A percentile compares a stretch with the other conserved stretches of the same genome.
phyloP scores from a whole-genome alignment of 805 yeast genomes.

The Geotrichum ghanense region DNA sequence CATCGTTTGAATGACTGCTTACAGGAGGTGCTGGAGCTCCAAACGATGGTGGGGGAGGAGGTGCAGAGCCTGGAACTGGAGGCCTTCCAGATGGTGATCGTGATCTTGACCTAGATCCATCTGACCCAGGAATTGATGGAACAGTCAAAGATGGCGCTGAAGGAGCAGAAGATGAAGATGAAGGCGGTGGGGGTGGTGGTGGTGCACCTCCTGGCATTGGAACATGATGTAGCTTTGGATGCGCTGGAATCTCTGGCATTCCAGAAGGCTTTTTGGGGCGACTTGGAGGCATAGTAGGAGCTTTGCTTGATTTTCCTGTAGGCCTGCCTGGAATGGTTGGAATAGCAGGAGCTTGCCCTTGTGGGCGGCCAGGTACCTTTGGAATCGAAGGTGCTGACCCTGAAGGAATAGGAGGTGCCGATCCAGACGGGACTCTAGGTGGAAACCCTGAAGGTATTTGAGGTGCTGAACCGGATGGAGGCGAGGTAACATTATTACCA shows the following conservation, averaged over 20 bases:
- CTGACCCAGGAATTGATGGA: slow-evolving; percentile 7
- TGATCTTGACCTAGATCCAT: slow-evolving; percentile 14
- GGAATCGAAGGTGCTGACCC: slow-evolving; percentile 11
- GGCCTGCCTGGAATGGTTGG: slow-evolving; percentile 11
- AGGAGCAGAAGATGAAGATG: slow-evolving; percentile 4
- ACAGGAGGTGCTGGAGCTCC: slow-evolving; percentile 2
- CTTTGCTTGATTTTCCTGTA: slow-evolving; percentile 5
- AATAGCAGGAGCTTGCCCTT: slow-evolving; percentile 13
- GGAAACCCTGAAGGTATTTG: slow-evolving; percentile 4
- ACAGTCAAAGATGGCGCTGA: slow-evolving; percentile 7
- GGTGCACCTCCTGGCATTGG: slow-evolving; percentile 10
- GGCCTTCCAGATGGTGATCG: slow-evolving; percentile 13
- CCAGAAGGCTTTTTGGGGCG: slow-evolving; percentile 6
- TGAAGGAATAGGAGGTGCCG: slow-evolving; percentile 14
- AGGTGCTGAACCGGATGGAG: slow-evolving; percentile 11
- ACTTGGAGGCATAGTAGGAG: slow-evolving; percentile 5
- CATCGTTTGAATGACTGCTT: too few relatives aligned
- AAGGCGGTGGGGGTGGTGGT: slow-evolving; percentile 14
- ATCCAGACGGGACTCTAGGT: background rate
- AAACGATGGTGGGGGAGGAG: slow-evolving; percentile 7
- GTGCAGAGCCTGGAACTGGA: slow-evolving; percentile 9
- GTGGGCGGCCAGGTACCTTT: slow-evolving; percentile 10
- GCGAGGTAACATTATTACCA: slow-evolving; percentile 6
- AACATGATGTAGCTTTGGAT: slow-evolving; percentile 6
- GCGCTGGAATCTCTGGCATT: slow-evolving; percentile 9